A percentile compares a stretch with the other conserved stretches of the same genome.
Conservation (phyloP, 2,329 filamentous ascomycete species). For the Botrytis fabae region DNA sequence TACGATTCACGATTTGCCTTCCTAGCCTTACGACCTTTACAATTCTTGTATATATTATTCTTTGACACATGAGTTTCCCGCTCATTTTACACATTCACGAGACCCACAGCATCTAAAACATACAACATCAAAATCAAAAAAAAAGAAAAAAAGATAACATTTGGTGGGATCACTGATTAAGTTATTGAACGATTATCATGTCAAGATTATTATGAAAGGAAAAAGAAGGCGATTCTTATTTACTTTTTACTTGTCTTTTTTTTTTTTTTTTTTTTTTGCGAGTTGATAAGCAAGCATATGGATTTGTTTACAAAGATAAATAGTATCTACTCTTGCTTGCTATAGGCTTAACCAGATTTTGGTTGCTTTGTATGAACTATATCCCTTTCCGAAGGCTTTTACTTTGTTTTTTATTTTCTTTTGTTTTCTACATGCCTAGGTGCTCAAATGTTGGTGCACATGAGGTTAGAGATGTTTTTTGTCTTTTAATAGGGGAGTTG, state of each 20-base stretch:
- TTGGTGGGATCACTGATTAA: conserved; percentile 13
- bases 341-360: conserved; percentile 25
- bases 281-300: conserved; percentile 9
- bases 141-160: conserved; percentile 7
- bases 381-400: neutral
- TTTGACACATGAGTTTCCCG: conserved; percentile 19
- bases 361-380: conserved; percentile 25
- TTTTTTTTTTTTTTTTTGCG: conserved; percentile 19
- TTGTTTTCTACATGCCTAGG: conserved; percentile 13
- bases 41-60: conserved; percentile 35
- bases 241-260: conserved; percentile 19
- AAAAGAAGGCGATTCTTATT: conserved; percentile 17
- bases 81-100: conserved; percentile 39
- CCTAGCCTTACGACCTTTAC: conserved; percentile 28
- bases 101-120: conserved; percentile 20
- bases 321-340: conserved; percentile 20
- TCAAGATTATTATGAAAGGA: conserved; percentile 24
- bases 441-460: conserved; percentile 4
- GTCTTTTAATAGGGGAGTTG: conserved; percentile 14
- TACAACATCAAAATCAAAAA: conserved; percentile 24
- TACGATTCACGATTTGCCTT: conserved; percentile 31
- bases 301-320: conserved; percentile 15
- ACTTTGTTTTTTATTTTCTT: neutral
- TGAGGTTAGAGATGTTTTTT: conserved; percentile 19
- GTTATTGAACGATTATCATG: conserved; percentile 24